Base-by-base conservation (phyloP, 163 green algal species). In the Chlamydomonas reinhardtii region DNA sequence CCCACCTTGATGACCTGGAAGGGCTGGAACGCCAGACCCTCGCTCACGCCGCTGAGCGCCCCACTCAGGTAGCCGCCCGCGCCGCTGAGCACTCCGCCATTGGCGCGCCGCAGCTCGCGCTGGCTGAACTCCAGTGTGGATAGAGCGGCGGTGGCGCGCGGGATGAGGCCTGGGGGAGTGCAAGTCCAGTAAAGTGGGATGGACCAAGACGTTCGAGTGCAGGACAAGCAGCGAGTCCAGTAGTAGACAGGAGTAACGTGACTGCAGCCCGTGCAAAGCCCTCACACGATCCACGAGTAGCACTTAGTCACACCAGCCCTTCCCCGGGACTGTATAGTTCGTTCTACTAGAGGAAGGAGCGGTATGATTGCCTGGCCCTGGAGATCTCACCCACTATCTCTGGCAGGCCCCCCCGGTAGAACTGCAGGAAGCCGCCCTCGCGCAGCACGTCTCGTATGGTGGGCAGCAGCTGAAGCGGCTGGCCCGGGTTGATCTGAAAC, bases 1-100 rank as follows among this genome's bases (percentile, higher is more conserved):
- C 68, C 0, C 80, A 86, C 89, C 83, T 91, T 92, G 48, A 93
- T 90, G 76, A 93, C 87, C 76, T 95, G 92, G 82, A 95, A 95
- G 52, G 92, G 92, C 29, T 87, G 88, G 64, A 95, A 95, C 0
- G 82, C 92, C 22, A 94, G 48, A 2, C 84, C 87, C 84, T 94
- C 92, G 22, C 84, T 86, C 24, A 93, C 84, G 6, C 86, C 92
- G n/a, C 76, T 88, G 27, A 94, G 68, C 24, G 73, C 84, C 2
- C 92, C 92, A 11, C 81, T 89, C 12, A 89, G 24, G 66, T 92
- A 93, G 2, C 84, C 92, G n/a, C 87, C 87, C 14, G 43, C 62
- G 15, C 73, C 14, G 17, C 68, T 75, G 27, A 94, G 87, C 32
- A 84, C 16, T 4, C 87, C 87, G 37, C 68, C 81, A 43, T 86